Percentiles rank a stretch among this genome's conserved stretches.
Evolutionary conservation across 305 asterid genomes (phyloP).

Genomic region (Andrographis paniculata): DNA sequence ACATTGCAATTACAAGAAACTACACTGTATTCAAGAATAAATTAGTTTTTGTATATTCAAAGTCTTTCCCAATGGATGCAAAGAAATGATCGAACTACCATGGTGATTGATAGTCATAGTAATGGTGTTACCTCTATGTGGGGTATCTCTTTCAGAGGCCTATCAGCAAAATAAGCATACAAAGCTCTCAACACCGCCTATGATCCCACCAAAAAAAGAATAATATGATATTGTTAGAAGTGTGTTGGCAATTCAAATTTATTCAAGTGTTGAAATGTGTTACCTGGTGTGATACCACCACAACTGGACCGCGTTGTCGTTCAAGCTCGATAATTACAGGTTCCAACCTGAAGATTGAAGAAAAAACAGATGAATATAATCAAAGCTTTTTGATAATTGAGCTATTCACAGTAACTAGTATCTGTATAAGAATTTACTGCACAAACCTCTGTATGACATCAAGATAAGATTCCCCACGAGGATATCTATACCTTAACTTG

Average conservation of each 20-base stretch:
- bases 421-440: not conserved
- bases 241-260: constrained; percentile 10
- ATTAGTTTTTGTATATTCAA: no score
- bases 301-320: constrained; percentile 97
- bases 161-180: constrained; percentile 96
- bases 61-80: no score
- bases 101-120: no score
- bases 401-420: not conserved
- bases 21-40: no score
- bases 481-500: constrained; percentile 93
- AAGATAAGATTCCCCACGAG: constrained; percentile 97
- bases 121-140: constrained; percentile 71
- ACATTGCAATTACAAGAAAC: no score
- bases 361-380: not conserved
- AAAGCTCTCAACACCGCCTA: constrained; percentile 96
- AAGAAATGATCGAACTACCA: no score
- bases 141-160: constrained; percentile 92
- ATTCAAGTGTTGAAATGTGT: constrained; percentile 8
- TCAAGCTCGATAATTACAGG: constrained; percentile 98
- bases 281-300: constrained; percentile 97
- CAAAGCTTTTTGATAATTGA: not conserved
- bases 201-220: constrained; percentile 16
- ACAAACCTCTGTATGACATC: constrained; percentile 96
- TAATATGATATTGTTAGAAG: constrained; percentile 19
- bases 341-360: constrained; percentile 57